Evolutionary conservation across 345 rosid genomes (phyloP), one percentile per base, ranked within the genome.

Genomic region (Mangifera indica): DNA sequence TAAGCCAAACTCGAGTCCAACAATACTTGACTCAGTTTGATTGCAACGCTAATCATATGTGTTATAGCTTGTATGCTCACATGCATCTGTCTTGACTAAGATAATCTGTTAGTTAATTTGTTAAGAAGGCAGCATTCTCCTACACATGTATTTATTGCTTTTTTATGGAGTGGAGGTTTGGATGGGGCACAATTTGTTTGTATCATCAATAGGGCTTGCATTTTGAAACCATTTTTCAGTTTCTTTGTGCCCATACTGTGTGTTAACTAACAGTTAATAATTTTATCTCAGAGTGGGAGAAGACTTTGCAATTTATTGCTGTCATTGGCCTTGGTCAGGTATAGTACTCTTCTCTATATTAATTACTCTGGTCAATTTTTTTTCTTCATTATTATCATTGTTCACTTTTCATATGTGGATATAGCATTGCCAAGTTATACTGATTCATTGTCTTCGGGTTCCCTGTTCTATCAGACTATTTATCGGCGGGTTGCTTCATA

Each of bases 271-370:
- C 37, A 8, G 2, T 63, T 25, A 65, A 72, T 60, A 74, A 22
- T 46, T 68, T 63, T 72, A 8, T 86, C 72, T 71, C 93, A 94
- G 98, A 90, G 76, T 94, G 97, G 97, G 97, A 94, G 85, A 87
- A 77, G 81, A 85, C 95, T 12, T 76, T 94, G 72, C 98, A 94
- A 81, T 63, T 92, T 63, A 84, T 94, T 75, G 98, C 83, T 75
- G 69, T 92, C 59, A 10, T 92, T 70, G 97, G 98, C 72, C 77
- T 94, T 10, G 74, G 86, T 67, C 92, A 67, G 97, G 98, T 90
- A 90, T 44, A 29, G 32, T 29, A 29, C 54, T 11, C 13, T 42
- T 59, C 37, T 74, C 65, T 65, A 53, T 20, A 57, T 67, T 29
- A 62, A 44, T 66, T 68, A 44, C 21, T 26, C 70, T 53, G 46